Evolutionary conservation across 345 rosid species (phyloP), one percentile per base, ranked within the genome.

Genomic region (Euphorbia pulcherrima): DNA sequence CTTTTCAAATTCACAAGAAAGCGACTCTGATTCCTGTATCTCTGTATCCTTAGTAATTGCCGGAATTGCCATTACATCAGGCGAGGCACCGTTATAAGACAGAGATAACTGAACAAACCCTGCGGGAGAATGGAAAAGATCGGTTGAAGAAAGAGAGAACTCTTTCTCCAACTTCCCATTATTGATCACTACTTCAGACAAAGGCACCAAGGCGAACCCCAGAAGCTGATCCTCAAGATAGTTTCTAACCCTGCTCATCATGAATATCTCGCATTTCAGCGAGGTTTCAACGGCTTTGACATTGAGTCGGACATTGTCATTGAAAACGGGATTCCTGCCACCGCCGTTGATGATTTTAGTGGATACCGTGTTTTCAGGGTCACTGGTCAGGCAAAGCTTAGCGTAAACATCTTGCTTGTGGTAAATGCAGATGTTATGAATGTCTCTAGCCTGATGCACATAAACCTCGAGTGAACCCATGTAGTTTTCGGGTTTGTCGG

Each of bases 371-470:
- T 68, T 82, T 62, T 90, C 90, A 20, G 97, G 99, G 67, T 91
- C 88, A 72, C 84, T 83, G 26, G 97, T 92, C 63, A 95, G 81
- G 73, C 96, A 90, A 78, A 92, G 81, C 90, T 90, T 95, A 61
- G 97, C 97, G 79, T 95, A 95, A 71, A 95, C 99, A 75, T 95
- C 99, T 76, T 95, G 99, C 83, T 95, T 95, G 77, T 95, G 99
- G 87, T 95, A 95, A 80, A 95, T 95, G 86, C 99, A 95, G 74
- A 95, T 86, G 87, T 95, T 95, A 1, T 95, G 97, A 68, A 95
- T 92, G 74, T 95, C 99, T 78, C 99, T 84, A 17, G 99, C 99
- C 76, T 88, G 92, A 77, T 92, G 96, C 23, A 95, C 70, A 79
- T 70, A 84, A 66, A 92, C 92, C 67, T 87, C 87, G 40, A 95